A percentile compares a stretch with the other conserved stretches of the same genome.
These are phyloP conservation scores for Aspergillus pseudotamarii DNA, from an alignment of 2,329 filamentous ascomycete species.

Conservation along the genomic window DNA sequence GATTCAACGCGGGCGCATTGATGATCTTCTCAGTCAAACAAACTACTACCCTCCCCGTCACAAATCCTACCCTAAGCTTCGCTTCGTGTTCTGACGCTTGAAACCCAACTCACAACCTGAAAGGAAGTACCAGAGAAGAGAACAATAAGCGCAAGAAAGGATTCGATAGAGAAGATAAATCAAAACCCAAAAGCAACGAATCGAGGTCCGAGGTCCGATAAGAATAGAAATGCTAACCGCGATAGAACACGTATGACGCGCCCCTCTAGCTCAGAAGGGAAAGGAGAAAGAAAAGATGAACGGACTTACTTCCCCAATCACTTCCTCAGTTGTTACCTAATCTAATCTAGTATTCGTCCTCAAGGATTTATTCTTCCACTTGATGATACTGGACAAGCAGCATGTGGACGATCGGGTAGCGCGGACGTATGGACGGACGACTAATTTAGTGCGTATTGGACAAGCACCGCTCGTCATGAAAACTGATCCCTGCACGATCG, in stretches of 20 bases:
- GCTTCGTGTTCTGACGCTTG: neutral
- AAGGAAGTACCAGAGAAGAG: too few relatives aligned
- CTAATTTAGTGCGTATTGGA: conserved; percentile 10
- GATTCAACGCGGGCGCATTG: conserved; percentile 3
- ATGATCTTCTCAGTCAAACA: neutral
- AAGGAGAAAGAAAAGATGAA: neutral
- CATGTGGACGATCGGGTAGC: conserved; percentile 21
- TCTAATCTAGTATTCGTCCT: conserved; percentile 5
- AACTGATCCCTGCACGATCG: conserved; percentile 1
- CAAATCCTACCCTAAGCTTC: neutral
- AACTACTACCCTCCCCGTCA: neutral
- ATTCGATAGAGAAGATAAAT: neutral
- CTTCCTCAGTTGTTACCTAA: conserved; percentile 6
- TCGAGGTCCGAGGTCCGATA: neutral
- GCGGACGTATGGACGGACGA: conserved; percentile 18
- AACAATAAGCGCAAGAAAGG: neutral
- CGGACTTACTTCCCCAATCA: conserved; percentile 6
- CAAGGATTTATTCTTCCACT: conserved; percentile 1
- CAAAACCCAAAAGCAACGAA: neutral
- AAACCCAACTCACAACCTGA: neutral
- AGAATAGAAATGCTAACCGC: neutral
- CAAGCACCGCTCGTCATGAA: neutral
- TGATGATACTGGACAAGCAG: conserved; percentile 4
- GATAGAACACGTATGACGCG: conserved; percentile 3
- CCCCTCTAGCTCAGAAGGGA: neutral